A percentile compares a stretch with the other conserved stretches of the same genome.
phyloP scores from a whole-genome alignment of 1,284 basidiomycete genomes.

The Fomes fomentarius region DNA sequence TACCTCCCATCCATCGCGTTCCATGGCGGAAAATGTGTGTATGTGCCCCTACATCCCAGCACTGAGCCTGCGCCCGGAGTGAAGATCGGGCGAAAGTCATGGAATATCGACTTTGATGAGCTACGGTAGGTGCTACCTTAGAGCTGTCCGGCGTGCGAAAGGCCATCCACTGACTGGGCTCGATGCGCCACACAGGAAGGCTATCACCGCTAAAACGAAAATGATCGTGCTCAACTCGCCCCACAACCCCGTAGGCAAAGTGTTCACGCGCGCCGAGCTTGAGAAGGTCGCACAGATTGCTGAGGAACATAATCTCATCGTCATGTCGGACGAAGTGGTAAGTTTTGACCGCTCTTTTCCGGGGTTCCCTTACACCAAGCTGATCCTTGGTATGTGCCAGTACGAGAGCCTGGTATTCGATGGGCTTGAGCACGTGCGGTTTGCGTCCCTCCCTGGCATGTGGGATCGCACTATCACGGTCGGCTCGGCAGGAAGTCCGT shows the following conservation, averaged over 20 bases:
- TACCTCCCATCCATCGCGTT: conserved; percentile 91
- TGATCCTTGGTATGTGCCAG: conserved; percentile 39
- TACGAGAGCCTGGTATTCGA: conserved; percentile 95
- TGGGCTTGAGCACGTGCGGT: conserved; percentile 83
- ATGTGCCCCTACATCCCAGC: conserved; percentile 92
- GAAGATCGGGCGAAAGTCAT: conserved; percentile 75
- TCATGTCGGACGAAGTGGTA: conserved; percentile 96
- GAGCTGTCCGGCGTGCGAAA: too few species aligned
- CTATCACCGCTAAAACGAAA: conserved; percentile 86
- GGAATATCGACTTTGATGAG: conserved; percentile 86
- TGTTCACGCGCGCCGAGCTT: conserved; percentile 85
- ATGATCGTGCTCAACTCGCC: conserved; percentile 94
- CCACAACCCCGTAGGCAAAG: conserved; percentile 95
- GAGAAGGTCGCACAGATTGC: conserved; percentile 85
- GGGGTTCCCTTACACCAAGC: not conserved
- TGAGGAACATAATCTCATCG: conserved; percentile 89
- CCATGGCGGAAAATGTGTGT: conserved; percentile 91
- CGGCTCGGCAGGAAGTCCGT: conserved; percentile 75
- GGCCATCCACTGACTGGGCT: too few species aligned
- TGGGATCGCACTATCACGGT: conserved; percentile 92
- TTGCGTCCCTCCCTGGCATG: conserved; percentile 94
- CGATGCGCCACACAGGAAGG: conserved; percentile 47
- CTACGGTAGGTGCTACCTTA: conserved; percentile 56
- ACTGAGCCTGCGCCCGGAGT: conserved; percentile 39
- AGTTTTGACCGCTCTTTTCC: too few species aligned